Evolutionary conservation across 1,139 yeast species (phyloP).

Genomic region (Saccharomyces pastorianus): DNA sequence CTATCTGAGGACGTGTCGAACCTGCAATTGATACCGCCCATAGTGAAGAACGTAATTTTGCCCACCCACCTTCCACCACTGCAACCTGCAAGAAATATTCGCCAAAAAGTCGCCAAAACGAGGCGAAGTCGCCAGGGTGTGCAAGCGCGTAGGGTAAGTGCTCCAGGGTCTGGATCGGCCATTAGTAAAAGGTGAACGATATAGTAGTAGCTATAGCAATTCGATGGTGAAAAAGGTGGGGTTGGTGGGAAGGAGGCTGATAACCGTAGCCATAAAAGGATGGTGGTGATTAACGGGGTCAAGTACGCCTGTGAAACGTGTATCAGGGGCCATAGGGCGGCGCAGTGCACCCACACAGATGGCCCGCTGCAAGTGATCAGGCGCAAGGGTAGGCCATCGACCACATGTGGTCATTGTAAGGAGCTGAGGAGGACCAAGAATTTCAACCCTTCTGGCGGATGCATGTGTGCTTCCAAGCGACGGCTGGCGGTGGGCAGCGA

Average conservation of each 20-base stretch:
- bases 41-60: not conserved
- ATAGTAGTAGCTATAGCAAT: not conserved
- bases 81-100: not conserved
- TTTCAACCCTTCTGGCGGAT: constrained; percentile 53
- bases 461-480: constrained; percentile 51
- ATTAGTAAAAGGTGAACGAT: not conserved
- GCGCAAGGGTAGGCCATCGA: constrained; percentile 91
- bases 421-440: constrained; percentile 64
- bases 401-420: constrained; percentile 84
- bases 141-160: not conserved
- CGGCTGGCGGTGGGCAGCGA: constrained; percentile 31
- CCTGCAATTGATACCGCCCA: not conserved
- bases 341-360: constrained; percentile 84
- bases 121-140: not conserved
- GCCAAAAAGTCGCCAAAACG: not conserved
- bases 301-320: constrained; percentile 95
- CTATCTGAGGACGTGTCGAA: not conserved
- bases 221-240: not conserved
- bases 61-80: not conserved
- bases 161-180: not conserved
- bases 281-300: constrained; percentile 85
- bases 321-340: constrained; percentile 88
- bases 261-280: constrained; percentile 21
- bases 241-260: not conserved
- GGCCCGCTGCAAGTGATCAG: constrained; percentile 82